Evolutionary conservation across 306 rosid species (phyloP).

Genomic region (Cajanus cajan): DNA sequence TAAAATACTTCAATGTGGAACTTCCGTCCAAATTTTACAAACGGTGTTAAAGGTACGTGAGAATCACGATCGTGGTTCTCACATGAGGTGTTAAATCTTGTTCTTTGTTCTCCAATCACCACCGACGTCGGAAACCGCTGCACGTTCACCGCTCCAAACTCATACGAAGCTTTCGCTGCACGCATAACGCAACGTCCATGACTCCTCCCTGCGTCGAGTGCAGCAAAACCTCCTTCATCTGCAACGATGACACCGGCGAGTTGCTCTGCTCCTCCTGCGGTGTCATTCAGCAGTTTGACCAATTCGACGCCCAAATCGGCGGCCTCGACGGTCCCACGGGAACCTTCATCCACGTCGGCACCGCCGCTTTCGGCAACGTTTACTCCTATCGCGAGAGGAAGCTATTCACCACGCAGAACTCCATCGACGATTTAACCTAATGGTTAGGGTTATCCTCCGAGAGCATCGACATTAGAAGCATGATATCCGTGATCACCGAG

Average conservation of each 20-base stretch:
- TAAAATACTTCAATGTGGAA: too few relatives aligned
- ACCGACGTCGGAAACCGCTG: too few relatives aligned
- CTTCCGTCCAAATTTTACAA: too few relatives aligned
- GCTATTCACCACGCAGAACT: too few relatives aligned
- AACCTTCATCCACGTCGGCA: background rate
- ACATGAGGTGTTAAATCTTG: too few relatives aligned
- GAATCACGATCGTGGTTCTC: too few relatives aligned
- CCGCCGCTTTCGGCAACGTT: background rate
- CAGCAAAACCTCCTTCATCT: background rate
- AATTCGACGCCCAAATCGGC: slow-evolving; percentile 2
- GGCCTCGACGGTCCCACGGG: background rate
- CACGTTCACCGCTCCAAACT: too few relatives aligned
- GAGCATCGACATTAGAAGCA: background rate
- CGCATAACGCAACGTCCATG: background rate
- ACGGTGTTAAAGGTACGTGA: too few relatives aligned
- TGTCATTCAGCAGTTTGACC: background rate
- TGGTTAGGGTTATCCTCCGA: background rate
- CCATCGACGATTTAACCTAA: background rate
- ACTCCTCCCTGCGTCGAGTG: background rate
- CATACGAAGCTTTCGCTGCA: too few relatives aligned
- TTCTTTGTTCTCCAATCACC: too few relatives aligned
- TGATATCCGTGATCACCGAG: background rate
- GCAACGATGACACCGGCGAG: background rate
- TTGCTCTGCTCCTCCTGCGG: background rate
- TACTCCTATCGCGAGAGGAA: background rate